A percentile compares a stretch with the other conserved stretches of the same genome.
phyloP scores from a whole-genome alignment of 2,329 filamentous ascomycete species.

The Arthrobotrys megalospora region DNA sequence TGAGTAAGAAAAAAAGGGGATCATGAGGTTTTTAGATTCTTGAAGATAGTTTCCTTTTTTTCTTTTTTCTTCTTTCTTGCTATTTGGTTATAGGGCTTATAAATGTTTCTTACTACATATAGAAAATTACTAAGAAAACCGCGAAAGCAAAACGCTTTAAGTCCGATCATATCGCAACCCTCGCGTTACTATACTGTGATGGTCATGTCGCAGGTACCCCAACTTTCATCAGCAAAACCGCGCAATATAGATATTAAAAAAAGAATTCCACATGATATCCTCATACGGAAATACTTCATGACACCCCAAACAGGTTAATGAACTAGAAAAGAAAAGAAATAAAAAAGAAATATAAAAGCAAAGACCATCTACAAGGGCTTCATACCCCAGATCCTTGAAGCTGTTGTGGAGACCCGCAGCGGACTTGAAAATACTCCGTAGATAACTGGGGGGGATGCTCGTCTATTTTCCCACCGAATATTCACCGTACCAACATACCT shows the following conservation, averaged over 20 bases:
- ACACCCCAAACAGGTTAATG: constrained; percentile 17
- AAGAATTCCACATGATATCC: constrained; percentile 60
- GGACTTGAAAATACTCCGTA: constrained; percentile 47
- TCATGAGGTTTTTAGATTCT: constrained; percentile 1
- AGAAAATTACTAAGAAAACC: constrained; percentile 6
- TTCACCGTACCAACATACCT: too few relatives aligned
- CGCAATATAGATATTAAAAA: constrained; percentile 2
- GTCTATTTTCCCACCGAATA: constrained; percentile 6
- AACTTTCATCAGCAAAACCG: background rate
- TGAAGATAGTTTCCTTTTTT: background rate
- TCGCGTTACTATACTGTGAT: background rate
- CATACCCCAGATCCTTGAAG: constrained; percentile 27
- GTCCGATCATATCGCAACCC: background rate
- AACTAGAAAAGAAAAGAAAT: background rate
- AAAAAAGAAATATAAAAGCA: constrained; percentile 14
- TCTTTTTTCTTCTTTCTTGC: constrained; percentile 8
- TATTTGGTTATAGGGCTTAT: constrained; percentile 6
- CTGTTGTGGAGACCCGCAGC: constrained; percentile 18
- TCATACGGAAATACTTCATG: constrained; percentile 61
- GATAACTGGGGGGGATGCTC: constrained; percentile 24
- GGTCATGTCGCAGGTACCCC: background rate
- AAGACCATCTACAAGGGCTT: constrained; percentile 3
- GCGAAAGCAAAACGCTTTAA: constrained; percentile 7
- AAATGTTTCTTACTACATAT: constrained; percentile 9
- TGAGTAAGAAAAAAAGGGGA: constrained; percentile 24